phyloP scores from a whole-genome alignment of 352 stramenopile species.

The Blastocystis sp. region DNA sequence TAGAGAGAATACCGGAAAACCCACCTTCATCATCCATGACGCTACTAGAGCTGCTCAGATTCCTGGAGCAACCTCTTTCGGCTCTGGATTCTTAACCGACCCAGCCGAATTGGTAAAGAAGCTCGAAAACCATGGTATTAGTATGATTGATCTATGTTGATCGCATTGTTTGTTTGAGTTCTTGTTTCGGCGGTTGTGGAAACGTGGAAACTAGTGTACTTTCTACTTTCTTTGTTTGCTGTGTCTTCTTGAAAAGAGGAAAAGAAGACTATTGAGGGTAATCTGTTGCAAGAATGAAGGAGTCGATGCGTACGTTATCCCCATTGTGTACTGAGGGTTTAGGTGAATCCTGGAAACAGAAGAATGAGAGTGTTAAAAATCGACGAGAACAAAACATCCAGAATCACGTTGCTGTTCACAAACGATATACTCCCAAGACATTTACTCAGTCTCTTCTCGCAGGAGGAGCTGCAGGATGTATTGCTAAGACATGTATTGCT shows the following conservation, averaged over 20 bases:
- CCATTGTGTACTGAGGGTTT: constrained; percentile 20
- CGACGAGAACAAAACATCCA: constrained; percentile 41
- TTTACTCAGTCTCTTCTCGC: constrained; percentile 60
- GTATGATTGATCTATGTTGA: constrained; percentile 32
- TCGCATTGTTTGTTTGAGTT: not conserved
- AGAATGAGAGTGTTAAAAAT: constrained; percentile 16
- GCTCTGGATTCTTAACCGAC: constrained; percentile 18
- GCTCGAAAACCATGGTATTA: not conserved
- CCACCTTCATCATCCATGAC: constrained; percentile 18
- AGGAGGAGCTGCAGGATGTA: constrained; percentile 68
- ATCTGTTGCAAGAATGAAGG: constrained; percentile 60
- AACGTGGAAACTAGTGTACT: constrained; percentile 5
- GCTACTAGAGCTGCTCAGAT: constrained; percentile 52
- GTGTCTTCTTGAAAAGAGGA: not conserved
- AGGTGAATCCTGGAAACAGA: constrained; percentile 61
- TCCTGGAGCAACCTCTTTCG: constrained; percentile 16
- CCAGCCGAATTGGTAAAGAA: constrained; percentile 16
- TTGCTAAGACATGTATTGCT: constrained; percentile 76
- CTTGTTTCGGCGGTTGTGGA: not conserved
- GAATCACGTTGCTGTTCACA: constrained; percentile 29
- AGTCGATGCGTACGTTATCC: constrained; percentile 26
- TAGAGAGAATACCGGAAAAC: constrained; percentile 11
- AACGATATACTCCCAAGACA: constrained; percentile 39
- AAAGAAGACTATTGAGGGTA: not conserved
- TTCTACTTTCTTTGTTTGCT: not conserved